Percentiles rank a stretch among this genome's conserved stretches.
phyloP scores from a whole-genome alignment of 108 stramenopile genomes.

The Fragilariopsis cylindrus region DNA sequence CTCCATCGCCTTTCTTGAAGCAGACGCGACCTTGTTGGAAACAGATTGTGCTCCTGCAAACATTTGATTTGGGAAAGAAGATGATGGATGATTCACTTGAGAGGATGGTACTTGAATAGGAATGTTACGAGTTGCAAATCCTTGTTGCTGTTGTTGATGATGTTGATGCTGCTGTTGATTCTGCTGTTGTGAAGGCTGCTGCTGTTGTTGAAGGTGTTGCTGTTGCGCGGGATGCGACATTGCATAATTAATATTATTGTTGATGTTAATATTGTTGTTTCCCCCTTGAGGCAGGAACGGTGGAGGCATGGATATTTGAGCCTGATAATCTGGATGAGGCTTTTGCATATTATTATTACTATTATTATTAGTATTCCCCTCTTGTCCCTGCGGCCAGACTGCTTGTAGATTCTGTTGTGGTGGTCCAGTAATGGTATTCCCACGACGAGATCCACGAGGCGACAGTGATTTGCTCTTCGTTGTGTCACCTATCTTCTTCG shows the following conservation, averaged over 20 bases:
- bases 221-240: background rate
- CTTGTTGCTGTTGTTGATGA: background rate
- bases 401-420: background rate
- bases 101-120: constrained; percentile 14
- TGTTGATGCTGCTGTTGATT: too few relatives aligned
- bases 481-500: background rate
- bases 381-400: background rate
- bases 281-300: background rate
- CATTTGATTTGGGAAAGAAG: constrained; percentile 18
- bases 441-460: background rate
- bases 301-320: constrained; percentile 25
- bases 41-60: background rate
- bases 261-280: background rate
- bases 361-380: background rate
- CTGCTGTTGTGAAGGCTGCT: too few relatives aligned
- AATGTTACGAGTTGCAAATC: constrained; percentile 20
- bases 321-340: constrained; percentile 10
- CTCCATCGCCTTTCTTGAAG: constrained; percentile 24
- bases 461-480: background rate
- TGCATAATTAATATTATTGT: constrained; percentile 12
- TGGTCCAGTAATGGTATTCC: background rate
- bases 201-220: background rate
- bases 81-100: background rate
- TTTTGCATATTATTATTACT: background rate
- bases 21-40: constrained; percentile 3